phyloP scores from a whole-genome alignment of 2,329 filamentous ascomycete genomes.

The Scorias spongiosa region DNA sequence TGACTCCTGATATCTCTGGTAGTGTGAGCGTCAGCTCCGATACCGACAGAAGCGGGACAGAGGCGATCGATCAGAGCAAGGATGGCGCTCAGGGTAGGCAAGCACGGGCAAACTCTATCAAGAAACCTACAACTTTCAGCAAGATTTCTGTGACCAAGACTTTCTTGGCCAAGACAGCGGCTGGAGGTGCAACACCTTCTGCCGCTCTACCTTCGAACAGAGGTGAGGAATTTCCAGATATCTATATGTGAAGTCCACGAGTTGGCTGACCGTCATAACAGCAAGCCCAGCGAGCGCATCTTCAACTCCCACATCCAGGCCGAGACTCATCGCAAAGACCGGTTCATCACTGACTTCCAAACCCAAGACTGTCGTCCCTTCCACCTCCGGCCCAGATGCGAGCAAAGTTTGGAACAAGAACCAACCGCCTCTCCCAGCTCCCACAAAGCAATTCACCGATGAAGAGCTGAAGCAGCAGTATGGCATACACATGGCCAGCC shows the following conservation, averaged over 20 bases:
- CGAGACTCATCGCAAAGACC: slow-evolving; percentile 62
- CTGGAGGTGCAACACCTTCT: slow-evolving; percentile 24
- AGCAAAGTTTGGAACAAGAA: slow-evolving; percentile 83
- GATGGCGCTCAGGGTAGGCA: slow-evolving; percentile 43
- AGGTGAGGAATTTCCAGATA: slow-evolving; percentile 20
- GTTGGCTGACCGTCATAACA: slow-evolving; percentile 7
- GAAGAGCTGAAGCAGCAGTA: slow-evolving; percentile 73
- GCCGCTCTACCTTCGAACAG: slow-evolving; percentile 21
- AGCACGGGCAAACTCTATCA: slow-evolving; percentile 43
- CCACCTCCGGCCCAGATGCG: slow-evolving; percentile 44
- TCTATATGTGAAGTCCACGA: background rate
- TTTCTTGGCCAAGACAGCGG: slow-evolving; percentile 58
- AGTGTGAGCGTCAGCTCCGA: slow-evolving; percentile 64
- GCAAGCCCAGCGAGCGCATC: slow-evolving; percentile 33
- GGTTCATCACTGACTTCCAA: slow-evolving; percentile 41
- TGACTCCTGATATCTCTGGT: slow-evolving; percentile 47
- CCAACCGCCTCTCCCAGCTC: slow-evolving; percentile 50
- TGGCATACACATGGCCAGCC: slow-evolving; percentile 70
- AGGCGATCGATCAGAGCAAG: slow-evolving; percentile 35
- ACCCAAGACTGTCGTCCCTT: slow-evolving; percentile 25
- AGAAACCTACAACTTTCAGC: slow-evolving; percentile 69
- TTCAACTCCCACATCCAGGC: slow-evolving; percentile 36
- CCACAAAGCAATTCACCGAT: slow-evolving; percentile 70
- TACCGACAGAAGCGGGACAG: slow-evolving; percentile 52
- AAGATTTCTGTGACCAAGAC: slow-evolving; percentile 74